These are phyloP conservation scores for Cutaneotrichosporon cavernicola DNA, from an alignment of 1,284 basidiomycete species.

Conservation along the genomic window DNA sequence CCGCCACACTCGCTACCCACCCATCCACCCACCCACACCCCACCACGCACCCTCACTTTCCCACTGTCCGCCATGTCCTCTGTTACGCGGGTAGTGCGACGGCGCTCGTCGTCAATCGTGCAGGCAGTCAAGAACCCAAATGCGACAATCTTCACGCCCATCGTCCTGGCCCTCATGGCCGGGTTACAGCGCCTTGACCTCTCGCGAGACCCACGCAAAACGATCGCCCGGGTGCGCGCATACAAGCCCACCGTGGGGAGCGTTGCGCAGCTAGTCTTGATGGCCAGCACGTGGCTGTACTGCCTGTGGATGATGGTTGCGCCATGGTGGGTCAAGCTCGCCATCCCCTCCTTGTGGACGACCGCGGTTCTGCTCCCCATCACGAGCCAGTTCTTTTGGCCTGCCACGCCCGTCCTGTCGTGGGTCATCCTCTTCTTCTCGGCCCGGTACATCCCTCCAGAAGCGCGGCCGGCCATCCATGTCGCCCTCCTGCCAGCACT, in stretches of 20 bases:
- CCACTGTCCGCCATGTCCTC: constrained; percentile 1
- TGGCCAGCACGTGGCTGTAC: constrained; percentile 63
- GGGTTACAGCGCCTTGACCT: constrained; percentile 65
- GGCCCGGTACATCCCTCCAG: constrained; percentile 75
- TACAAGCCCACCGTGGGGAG: constrained; percentile 65
- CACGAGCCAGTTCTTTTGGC: constrained; percentile 88
- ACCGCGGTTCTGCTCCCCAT: constrained; percentile 75
- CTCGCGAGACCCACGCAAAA: constrained; percentile 68
- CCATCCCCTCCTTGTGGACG: constrained; percentile 72
- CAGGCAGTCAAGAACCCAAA: neutral
- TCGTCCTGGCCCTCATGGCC: constrained; percentile 44
- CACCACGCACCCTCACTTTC: neutral
- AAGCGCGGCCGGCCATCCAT: constrained; percentile 75
- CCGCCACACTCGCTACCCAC: neutral
- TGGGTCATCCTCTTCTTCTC: constrained; percentile 85
- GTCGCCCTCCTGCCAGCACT: constrained; percentile 91
- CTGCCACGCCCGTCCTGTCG: constrained; percentile 79
- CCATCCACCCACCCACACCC: neutral
- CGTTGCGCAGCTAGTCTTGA: constrained; percentile 61
- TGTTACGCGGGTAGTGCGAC: neutral
- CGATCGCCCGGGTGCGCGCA: constrained; percentile 62
- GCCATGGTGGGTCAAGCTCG: constrained; percentile 69
- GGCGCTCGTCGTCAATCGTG: neutral
- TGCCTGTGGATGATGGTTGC: constrained; percentile 71
- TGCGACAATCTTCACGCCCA: constrained; percentile 29